A percentile compares a stretch with the other conserved stretches of the same genome.
phyloP scores from a whole-genome alignment of 306 rosid species.

The Crotalaria pallida region DNA sequence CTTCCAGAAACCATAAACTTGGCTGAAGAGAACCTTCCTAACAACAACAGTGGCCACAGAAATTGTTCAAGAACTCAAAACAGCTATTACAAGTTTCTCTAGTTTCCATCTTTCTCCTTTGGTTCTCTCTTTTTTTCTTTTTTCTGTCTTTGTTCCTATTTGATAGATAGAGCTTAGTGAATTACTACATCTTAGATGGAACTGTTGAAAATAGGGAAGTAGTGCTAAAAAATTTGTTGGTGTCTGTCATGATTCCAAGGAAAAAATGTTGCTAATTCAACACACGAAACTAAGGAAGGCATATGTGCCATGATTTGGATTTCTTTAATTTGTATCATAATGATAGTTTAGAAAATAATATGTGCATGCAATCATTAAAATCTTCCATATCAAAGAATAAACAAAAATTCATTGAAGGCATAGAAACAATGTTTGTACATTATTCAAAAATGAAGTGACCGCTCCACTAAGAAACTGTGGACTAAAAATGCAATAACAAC shows the following conservation, averaged over 20 bases:
- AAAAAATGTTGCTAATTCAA: background rate
- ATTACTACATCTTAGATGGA: background rate
- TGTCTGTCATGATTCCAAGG: background rate
- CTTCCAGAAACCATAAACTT: slow-evolving; percentile 31
- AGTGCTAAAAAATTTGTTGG: background rate
- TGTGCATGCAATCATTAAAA: no score
- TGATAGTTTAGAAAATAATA: background rate
- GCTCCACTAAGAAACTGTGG: background rate
- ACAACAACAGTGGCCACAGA: background rate
- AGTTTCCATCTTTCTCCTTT: background rate
- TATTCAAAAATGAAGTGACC: background rate
- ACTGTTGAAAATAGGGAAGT: background rate
- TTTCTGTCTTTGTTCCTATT: background rate
- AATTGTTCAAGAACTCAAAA: slow-evolving; percentile 22
- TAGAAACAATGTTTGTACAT: background rate
- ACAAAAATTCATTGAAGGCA: background rate
- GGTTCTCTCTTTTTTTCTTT: background rate
- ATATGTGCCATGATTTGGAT: background rate
- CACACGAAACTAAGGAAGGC: background rate
- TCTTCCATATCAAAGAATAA: background rate
- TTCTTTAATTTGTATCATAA: background rate
- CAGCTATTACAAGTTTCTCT: slow-evolving; percentile 26
- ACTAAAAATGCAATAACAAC: background rate
- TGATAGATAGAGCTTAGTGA: background rate
- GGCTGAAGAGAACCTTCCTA: slow-evolving; percentile 16